A percentile compares a stretch with the other conserved stretches of the same genome.
These are phyloP conservation scores for Cochlearia excelsa DNA, from an alignment of 345 rosid genomes.

Conservation along the genomic window DNA sequence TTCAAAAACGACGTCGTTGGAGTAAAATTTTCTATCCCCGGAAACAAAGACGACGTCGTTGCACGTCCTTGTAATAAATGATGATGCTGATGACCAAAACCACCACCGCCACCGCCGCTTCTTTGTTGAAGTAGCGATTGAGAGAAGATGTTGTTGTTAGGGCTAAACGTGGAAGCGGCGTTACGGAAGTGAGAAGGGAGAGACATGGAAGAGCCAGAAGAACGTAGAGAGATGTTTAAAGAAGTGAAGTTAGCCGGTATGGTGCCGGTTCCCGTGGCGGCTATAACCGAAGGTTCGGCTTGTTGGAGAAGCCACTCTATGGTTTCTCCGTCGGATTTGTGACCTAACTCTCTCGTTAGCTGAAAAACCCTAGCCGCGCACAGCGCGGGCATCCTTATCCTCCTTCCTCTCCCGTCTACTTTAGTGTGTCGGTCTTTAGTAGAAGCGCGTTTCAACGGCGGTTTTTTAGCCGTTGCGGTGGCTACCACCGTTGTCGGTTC, in stretches of 20 bases:
- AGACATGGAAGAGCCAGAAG: conserved; percentile 87
- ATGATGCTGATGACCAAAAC: conserved; percentile 10
- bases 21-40: conserved; percentile 28
- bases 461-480: conserved; percentile 45
- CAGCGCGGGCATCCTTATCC: conserved; percentile 99
- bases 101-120: conserved; percentile 11
- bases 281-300: conserved; percentile 94
- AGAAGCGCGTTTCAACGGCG: conserved; percentile 74
- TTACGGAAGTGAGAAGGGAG: conserved; percentile 78
- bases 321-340: conserved; percentile 47
- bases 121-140: conserved; percentile 23
- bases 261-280: conserved; percentile 97
- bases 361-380: conserved; percentile 99
- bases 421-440: conserved; percentile 96
- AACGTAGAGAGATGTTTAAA: conserved; percentile 81
- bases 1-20: conserved; percentile 62
- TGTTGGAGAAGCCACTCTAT: conserved; percentile 99
- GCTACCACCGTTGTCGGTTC: too few relatives aligned
- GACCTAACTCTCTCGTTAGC: conserved; percentile 65
- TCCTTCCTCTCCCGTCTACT: conserved; percentile 91
- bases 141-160: conserved; percentile 26
- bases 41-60: conserved; percentile 36
- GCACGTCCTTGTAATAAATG: conserved; percentile 31
- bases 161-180: conserved; percentile 55
- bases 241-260: conserved; percentile 97